These are phyloP conservation scores for Petasospora rhodanensis DNA, from an alignment of 1,139 yeast genomes.

Conservation along the genomic window DNA sequence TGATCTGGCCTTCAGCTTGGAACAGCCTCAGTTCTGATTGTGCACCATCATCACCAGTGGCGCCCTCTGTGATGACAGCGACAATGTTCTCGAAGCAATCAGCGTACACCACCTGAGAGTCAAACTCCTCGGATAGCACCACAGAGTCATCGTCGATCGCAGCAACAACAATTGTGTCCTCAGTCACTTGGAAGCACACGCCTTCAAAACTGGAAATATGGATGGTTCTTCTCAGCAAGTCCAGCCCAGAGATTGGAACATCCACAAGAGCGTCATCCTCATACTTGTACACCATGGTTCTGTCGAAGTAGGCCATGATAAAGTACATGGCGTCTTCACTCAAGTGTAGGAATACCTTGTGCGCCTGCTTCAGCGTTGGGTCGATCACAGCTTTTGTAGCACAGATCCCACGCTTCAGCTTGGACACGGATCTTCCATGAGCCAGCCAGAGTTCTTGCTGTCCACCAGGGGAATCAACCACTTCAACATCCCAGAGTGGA, in stretches of 20 bases:
- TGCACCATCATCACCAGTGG: neutral
- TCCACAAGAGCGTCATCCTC: conserved; percentile 23
- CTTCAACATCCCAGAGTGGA: conserved; percentile 40
- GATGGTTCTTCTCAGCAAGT: conserved; percentile 21
- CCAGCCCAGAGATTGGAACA: conserved; percentile 23
- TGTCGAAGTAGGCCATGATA: conserved; percentile 37
- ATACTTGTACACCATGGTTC: conserved; percentile 35
- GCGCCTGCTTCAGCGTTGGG: conserved; percentile 18
- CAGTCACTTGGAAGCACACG: conserved; percentile 33
- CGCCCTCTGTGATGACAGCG: conserved; percentile 25
- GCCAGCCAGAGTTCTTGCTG: conserved; percentile 42
- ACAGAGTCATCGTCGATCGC: conserved; percentile 21
- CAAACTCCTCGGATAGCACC: conserved; percentile 11
- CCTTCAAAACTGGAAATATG: conserved; percentile 14
- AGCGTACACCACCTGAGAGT: conserved; percentile 12
- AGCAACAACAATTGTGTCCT: conserved; percentile 27
- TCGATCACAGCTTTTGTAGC: conserved; percentile 28
- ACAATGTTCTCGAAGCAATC: conserved; percentile 18
- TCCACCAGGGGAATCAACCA: conserved; percentile 32
- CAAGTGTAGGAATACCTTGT: conserved; percentile 22
- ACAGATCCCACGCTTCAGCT: conserved; percentile 37
- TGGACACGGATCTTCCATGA: conserved; percentile 40
- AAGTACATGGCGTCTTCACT: conserved; percentile 26
- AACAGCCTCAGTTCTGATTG: conserved; percentile 6
- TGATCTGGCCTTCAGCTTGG: conserved; percentile 13